Percentiles rank a stretch among this genome's conserved stretches.
phyloP scores from a whole-genome alignment of 352 stramenopile species.

The Phytophthora litchii region DNA sequence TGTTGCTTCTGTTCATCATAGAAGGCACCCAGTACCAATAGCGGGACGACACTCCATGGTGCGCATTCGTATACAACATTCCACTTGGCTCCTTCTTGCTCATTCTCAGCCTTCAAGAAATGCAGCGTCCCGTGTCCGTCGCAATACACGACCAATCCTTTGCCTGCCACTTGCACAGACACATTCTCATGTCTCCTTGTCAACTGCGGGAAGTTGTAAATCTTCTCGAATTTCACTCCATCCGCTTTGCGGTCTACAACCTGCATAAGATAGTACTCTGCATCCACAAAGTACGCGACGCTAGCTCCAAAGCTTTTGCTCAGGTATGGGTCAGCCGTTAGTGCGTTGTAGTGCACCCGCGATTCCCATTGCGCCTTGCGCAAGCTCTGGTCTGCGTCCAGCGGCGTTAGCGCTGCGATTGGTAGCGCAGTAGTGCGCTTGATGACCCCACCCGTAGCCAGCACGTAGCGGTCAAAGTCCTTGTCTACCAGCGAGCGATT shows the following conservation, averaged over 20 bases:
- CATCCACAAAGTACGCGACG: conserved; percentile 74
- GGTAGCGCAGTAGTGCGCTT: conserved; percentile 39
- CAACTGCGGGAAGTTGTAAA: conserved; percentile 48
- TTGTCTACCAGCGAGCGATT: conserved; percentile 71
- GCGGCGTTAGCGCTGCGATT: conserved; percentile 41
- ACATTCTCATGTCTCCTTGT: conserved; percentile 63
- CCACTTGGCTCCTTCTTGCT: conserved; percentile 41
- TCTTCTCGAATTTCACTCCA: conserved; percentile 28
- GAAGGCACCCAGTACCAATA: conserved; percentile 53
- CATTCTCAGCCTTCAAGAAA: conserved; percentile 48
- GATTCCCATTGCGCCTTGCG: conserved; percentile 81
- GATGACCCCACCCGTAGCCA: conserved; percentile 43
- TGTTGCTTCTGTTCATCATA: conserved; percentile 49
- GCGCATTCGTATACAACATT: conserved; percentile 56
- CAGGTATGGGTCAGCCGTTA: conserved; percentile 64
- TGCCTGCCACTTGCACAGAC: conserved; percentile 58
- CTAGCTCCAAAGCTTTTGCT: conserved; percentile 35
- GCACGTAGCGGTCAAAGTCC: conserved; percentile 80
- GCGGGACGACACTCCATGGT: conserved; percentile 40
- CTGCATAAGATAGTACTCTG: conserved; percentile 68
- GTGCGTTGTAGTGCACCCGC: conserved; percentile 68
- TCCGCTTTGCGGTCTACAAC: conserved; percentile 36
- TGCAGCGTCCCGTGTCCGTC: conserved; percentile 66
- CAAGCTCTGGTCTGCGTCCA: conserved; percentile 51
- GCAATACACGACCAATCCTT: conserved; percentile 68